phyloP scores from a whole-genome alignment of 2,329 filamentous ascomycete species.

The Escovopsis sp. region DNA sequence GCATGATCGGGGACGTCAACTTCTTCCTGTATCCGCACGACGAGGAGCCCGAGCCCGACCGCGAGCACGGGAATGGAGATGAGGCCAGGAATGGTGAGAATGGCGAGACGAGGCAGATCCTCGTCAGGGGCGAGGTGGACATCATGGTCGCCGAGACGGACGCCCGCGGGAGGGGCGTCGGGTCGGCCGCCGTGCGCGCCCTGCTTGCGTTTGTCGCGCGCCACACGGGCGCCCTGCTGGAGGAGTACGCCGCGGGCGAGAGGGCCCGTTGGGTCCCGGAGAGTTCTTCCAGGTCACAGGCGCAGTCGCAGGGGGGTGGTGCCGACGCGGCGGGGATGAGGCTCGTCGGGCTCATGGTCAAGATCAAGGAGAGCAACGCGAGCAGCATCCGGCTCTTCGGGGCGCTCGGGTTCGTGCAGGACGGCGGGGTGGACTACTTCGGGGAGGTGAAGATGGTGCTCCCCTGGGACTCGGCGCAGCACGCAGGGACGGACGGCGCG shows the following conservation, averaged over 20 bases:
- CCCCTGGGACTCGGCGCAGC: constrained; percentile 13
- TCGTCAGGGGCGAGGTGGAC: constrained; percentile 57
- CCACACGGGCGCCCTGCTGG: constrained; percentile 38
- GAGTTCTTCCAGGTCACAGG: too few relatives aligned
- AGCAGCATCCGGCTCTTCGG: constrained; percentile 37
- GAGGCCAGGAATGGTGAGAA: too few relatives aligned
- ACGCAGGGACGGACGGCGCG: constrained; percentile 13
- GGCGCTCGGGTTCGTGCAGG: constrained; percentile 35
- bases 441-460: constrained; percentile 41
- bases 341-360: constrained; percentile 32
- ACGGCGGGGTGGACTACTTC: constrained; percentile 43
- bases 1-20: constrained; percentile 64
- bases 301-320: too few relatives aligned
- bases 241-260: constrained; percentile 21
- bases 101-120: constrained; percentile 9
- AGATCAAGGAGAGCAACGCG: constrained; percentile 42
- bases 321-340: not conserved
- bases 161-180: constrained; percentile 48
- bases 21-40: constrained; percentile 56
- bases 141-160: constrained; percentile 62
- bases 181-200: constrained; percentile 46
- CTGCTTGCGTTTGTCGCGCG: constrained; percentile 55
- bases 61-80: too few relatives aligned
- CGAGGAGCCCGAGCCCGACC: constrained; percentile 17
- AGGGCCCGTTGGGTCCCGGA: not conserved